Percentiles rank a stretch among this genome's conserved stretches.
Conservation (phyloP, 768 basidiomycete species). For the Holtermannia corniformis region DNA sequence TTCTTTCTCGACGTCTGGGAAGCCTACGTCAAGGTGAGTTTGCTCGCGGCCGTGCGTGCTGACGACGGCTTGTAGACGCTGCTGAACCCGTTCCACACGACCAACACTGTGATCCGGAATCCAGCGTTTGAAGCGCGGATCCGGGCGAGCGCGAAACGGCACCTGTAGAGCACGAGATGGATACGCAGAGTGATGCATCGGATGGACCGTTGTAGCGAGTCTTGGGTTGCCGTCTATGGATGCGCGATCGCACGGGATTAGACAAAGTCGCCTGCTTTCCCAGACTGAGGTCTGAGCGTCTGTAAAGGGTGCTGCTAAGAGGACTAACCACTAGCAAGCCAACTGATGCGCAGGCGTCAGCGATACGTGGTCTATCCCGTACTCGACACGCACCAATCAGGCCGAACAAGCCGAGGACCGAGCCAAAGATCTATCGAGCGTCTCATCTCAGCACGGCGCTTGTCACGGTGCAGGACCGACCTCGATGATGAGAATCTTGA, state of each 20-base stretch:
- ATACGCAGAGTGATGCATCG: not conserved
- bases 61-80: slow-evolving; percentile 56
- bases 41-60: slow-evolving; percentile 11
- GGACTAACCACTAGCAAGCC: slow-evolving; percentile 66
- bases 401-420: slow-evolving; percentile 81
- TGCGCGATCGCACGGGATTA: slow-evolving; percentile 5
- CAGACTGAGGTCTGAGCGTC: slow-evolving; percentile 27
- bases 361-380: slow-evolving; percentile 2
- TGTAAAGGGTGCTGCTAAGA: not conserved
- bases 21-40: slow-evolving; percentile 78
- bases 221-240: slow-evolving; percentile 1
- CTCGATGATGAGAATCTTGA: slow-evolving; percentile 93
- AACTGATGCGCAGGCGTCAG: slow-evolving; percentile 45
- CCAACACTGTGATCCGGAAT: slow-evolving; percentile 73
- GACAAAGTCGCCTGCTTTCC: slow-evolving; percentile 42
- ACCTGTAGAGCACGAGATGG: slow-evolving; percentile 44
- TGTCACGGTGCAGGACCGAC: slow-evolving; percentile 57
- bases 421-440: slow-evolving; percentile 41
- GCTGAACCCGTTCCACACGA: slow-evolving; percentile 93
- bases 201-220: slow-evolving; percentile 3
- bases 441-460: not conserved
- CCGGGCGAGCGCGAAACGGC: slow-evolving; percentile 73
- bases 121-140: slow-evolving; percentile 72
- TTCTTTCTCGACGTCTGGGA: slow-evolving; percentile 98
- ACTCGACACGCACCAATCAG: slow-evolving; percentile 60